Base-by-base conservation (phyloP, 2,329 filamentous ascomycete species). In the Scolecobasidium constrictum region DNA sequence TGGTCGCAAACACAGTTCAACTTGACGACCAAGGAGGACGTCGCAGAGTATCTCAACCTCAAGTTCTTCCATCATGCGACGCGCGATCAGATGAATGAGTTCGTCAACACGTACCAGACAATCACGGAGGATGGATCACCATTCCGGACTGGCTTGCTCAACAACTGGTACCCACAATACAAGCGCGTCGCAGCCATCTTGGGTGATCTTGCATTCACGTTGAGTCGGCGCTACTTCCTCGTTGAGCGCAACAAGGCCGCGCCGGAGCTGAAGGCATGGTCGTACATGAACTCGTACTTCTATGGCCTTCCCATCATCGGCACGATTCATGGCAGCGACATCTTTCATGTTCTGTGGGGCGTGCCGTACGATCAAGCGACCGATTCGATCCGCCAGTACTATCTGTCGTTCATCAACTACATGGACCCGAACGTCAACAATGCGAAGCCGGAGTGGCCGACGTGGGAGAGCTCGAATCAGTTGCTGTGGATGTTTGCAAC, bases 131-230 rank as follows among this genome's bases (percentile, higher is more conserved):
- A 71, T 15, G 84, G 84, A 23, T 83, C 78, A 2, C 85, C 85
- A 1, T 88, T 85, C 67, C 69, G 77, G 39, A 88, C 83, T 0
- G 67, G 73, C 1, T 67, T 73, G 1, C 47, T 72, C 7, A 49
- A 81, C n/a, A 84, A 90, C 62, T 78, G 81, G 53, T 87, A 84
- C 55, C 82, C 84, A 0, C 74, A 84, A 49, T 88, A 78, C 69
- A 90, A 88, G 61, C 80, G 82, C 12, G 65, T 86, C 0, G 78
- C 82, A 2, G 83, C 84, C 26, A 74, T 90, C 20, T 65, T 88
- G 0, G 85, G 85, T 12, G 85, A 92, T 54, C 53, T 86, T 0
- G 75, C 75, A 2, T 90, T 92, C 61, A 88, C 80, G 0, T 67
- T 92, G 0, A 75, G 77, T 0, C 76, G 84, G 1, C 77, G 85